Base-by-base conservation (phyloP, 495 filamentous ascomycete species). In the Staphylotrichum longicolle region DNA sequence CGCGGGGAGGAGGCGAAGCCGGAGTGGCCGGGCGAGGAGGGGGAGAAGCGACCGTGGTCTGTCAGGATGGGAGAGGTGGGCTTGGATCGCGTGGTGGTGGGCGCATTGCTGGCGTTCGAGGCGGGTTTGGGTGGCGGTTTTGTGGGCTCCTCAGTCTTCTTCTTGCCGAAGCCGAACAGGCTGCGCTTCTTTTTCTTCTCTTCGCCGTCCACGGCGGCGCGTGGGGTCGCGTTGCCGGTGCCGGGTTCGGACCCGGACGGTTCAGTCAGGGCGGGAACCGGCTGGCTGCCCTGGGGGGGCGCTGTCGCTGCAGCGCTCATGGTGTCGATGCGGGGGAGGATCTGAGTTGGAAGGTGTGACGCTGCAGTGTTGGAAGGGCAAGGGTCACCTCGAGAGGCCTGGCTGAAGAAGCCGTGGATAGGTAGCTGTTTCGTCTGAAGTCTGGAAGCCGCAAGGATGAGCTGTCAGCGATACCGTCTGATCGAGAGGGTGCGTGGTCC, bases 91-190 rank as follows among this genome's bases (percentile, higher is more conserved):
- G 66, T 63, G 62, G 56, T 66, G 66, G 54, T 63, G 65, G 60
- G 61, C 45, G 61, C 61, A 32, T 54, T 54, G 12, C 62, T 69
- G 5, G 37, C 37, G 37, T 39, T 39, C 3, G 66, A 47, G 4
- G 66, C 63, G 35, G 68, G 66, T 37, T 69, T 47, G n/a, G 74
- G 54, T 30, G 72, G 62, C 60, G 75, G 72, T 59, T 78, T 82
- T 57, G 66, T 65, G 63, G 73, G 68, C 40, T 81, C 74, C 20
- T 84, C 79, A 57, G 74, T 73, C 74, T 84, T 87, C 72, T 87
- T 88, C 78, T 86, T 88, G 49, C 85, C 86, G 56, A 89, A 81
- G 10, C 83, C 82, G 66, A 87, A 88, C 35, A 88, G 62, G 64
- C 76, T 72, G 40, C 80, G 73, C 69, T 78, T 83, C 69, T 81